Evolutionary conservation across 2,329 filamentous ascomycete species (phyloP).

Genomic region (Aureobasidium zeae): DNA sequence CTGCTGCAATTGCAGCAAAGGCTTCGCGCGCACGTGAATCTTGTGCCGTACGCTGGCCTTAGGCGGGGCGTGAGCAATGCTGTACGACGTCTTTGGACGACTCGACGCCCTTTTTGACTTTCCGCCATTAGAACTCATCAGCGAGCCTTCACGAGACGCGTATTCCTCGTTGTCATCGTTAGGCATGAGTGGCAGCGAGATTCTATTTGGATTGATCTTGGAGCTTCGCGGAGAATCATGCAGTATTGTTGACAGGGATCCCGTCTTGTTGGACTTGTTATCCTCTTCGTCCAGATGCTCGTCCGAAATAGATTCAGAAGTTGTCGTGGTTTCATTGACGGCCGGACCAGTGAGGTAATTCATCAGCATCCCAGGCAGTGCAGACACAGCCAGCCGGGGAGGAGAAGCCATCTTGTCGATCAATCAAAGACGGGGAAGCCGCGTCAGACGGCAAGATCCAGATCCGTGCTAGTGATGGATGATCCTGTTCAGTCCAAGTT

Average conservation of each 20-base stretch:
- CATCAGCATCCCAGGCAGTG: constrained; percentile 32
- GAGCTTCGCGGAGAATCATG: constrained; percentile 3
- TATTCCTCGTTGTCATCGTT: constrained; percentile 27
- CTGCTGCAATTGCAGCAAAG: constrained; percentile 63
- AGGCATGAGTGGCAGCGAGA: constrained; percentile 24
- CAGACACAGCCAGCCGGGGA: constrained; percentile 12
- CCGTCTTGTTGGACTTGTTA: not conserved
- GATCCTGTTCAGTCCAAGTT: too few relatives aligned
- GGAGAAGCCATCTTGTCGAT: constrained; percentile 2
- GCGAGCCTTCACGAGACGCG: constrained; percentile 24
- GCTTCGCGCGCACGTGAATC: constrained; percentile 56
- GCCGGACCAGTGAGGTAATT: constrained; percentile 6
- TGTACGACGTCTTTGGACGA: constrained; percentile 52
- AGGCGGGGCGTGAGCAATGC: constrained; percentile 59
- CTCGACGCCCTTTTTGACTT: constrained; percentile 21
- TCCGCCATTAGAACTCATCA: constrained; percentile 11
- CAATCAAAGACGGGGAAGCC: constrained; percentile 5
- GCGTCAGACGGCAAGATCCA: constrained; percentile 2
- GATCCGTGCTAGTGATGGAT: too few relatives aligned
- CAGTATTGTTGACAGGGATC: constrained; percentile 2
- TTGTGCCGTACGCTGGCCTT: constrained; percentile 48
- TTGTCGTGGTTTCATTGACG: not conserved
- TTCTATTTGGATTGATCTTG: constrained; percentile 4
- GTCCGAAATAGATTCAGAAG: too few relatives aligned
- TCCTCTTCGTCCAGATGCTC: too few relatives aligned